Evolutionary conservation across 306 rosid species (phyloP).

Genomic region (Notholithocarpus densiflorus): DNA sequence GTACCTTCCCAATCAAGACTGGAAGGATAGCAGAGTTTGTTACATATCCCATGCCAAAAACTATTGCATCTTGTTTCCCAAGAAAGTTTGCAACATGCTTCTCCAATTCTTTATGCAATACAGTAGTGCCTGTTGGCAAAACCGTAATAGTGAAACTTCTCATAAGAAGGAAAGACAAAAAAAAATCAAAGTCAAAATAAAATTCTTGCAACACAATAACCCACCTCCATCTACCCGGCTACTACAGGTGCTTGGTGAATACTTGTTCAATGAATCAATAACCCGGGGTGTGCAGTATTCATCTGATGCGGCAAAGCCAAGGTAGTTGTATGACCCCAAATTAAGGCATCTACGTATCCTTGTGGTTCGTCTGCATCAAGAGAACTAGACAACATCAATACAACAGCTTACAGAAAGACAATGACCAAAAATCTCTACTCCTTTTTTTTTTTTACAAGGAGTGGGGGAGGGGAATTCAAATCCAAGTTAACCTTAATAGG

Average conservation of each 20-base stretch:
- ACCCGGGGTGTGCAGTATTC: constrained; percentile 85
- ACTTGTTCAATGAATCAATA: constrained; percentile 56
- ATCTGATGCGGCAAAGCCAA: constrained; percentile 90
- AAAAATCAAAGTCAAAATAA: too few relatives aligned
- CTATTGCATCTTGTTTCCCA: constrained; percentile 75
- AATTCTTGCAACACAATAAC: constrained; percentile 1
- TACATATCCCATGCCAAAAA: constrained; percentile 88
- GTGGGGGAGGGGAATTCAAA: too few relatives aligned
- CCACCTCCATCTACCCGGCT: constrained; percentile 78
- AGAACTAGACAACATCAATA: too few relatives aligned
- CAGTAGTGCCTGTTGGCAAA: constrained; percentile 51
- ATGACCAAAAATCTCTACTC: neutral
- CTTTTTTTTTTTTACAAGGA: too few relatives aligned
- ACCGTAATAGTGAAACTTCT: neutral
- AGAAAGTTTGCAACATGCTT: constrained; percentile 61
- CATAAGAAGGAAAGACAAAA: neutral
- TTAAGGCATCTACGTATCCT: constrained; percentile 67
- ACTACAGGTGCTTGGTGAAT: constrained; percentile 87
- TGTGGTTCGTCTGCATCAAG: constrained; percentile 50
- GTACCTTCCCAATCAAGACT: constrained; percentile 67
- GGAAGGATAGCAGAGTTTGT: constrained; percentile 89
- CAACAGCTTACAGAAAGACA: too few relatives aligned
- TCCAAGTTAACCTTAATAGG: too few relatives aligned
- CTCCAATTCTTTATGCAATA: constrained; percentile 65
- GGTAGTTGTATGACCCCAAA: constrained; percentile 86